phyloP scores from a whole-genome alignment of 164 flowering plant species.

The Malania oleifera region DNA sequence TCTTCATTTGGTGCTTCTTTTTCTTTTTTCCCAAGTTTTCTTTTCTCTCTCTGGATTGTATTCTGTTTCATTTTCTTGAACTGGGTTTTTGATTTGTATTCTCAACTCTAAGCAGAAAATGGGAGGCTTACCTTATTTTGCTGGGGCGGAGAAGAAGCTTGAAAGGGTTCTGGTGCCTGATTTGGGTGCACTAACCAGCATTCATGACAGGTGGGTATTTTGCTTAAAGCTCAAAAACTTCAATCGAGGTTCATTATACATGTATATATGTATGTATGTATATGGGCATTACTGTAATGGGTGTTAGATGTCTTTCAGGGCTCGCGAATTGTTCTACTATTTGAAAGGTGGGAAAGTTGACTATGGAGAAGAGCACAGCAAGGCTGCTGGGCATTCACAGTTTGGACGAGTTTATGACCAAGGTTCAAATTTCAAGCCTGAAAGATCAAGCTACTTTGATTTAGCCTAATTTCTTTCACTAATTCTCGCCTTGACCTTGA shows the following conservation, averaged over 20 bases:
- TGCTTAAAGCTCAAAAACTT: not conserved
- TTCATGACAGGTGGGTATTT: not conserved
- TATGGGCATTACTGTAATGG: no score
- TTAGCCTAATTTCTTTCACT: not conserved
- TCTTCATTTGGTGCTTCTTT: not conserved
- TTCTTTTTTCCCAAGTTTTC: no score
- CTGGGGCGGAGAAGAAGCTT: constrained; percentile 1
- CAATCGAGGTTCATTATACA: not conserved
- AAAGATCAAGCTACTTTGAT: not conserved
- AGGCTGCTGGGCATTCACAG: constrained; percentile 6
- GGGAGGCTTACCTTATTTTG: constrained; percentile 3
- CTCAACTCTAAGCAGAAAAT: not conserved
- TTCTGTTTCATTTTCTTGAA: not conserved
- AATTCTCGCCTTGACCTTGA: not conserved
- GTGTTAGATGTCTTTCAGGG: not conserved
- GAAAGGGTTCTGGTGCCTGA: constrained; percentile 2
- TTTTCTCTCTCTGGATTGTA: no score
- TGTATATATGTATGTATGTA: no score
- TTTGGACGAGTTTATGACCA: not conserved
- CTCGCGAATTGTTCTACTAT: constrained; percentile 1
- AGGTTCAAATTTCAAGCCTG: not conserved
- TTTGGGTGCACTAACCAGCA: not conserved
- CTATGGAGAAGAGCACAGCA: constrained; percentile 5
- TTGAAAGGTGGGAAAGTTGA: constrained; percentile 9
- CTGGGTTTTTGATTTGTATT: not conserved